Evolutionary conservation across 148 eudicot species (phyloP).

Genomic region (Spergularia marina): DNA sequence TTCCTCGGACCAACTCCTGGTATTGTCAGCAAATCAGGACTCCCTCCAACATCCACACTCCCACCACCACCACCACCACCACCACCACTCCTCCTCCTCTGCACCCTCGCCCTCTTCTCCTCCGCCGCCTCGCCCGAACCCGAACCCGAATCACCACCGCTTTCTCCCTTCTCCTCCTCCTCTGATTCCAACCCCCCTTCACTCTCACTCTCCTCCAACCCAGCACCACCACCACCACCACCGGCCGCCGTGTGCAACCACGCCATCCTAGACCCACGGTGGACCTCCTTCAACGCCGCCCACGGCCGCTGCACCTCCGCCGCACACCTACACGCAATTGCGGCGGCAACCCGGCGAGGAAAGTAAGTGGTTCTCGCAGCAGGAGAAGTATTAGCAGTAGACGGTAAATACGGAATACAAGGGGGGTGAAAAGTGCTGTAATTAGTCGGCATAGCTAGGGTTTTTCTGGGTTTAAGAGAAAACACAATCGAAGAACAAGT

Average conservation of each 20-base stretch:
- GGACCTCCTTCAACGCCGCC: constrained; percentile 41
- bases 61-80: constrained; percentile 19
- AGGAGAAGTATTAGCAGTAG: constrained; percentile 10
- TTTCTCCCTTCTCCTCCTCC: neutral
- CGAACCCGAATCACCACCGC: constrained; percentile 4
- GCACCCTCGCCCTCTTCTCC: constrained; percentile 38
- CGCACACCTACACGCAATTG: constrained; percentile 35
- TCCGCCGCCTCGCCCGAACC: constrained; percentile 4
- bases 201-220: constrained; percentile 12
- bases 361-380: neutral
- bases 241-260: constrained; percentile 45
- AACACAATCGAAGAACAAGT: constrained; percentile 25
- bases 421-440: constrained; percentile 24
- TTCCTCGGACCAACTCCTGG: constrained; percentile 98
- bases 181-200: neutral
- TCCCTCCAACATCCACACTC: constrained; percentile 20
- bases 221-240: constrained; percentile 16
- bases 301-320: constrained; percentile 40
- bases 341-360: neutral
- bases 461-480: neutral
- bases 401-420: constrained; percentile 13
- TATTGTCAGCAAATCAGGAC: constrained; percentile 80
- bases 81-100: constrained; percentile 45
- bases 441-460: constrained; percentile 23
- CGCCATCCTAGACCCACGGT: constrained; percentile 37